phyloP scores from a whole-genome alignment of 2,329 filamentous ascomycete species.

The Thyridium curvatum region DNA sequence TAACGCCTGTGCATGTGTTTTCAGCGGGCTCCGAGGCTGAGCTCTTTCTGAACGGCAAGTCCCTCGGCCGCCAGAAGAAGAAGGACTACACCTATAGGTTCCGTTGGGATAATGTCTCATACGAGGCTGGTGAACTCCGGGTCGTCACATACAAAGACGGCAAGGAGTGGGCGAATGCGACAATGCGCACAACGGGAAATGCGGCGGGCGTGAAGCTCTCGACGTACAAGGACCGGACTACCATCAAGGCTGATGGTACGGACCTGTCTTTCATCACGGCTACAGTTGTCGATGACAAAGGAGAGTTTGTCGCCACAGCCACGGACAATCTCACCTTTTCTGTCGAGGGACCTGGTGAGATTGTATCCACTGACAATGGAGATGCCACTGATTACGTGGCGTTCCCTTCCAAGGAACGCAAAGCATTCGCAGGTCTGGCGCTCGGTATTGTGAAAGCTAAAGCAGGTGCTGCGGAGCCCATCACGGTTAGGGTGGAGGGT shows the following conservation, averaged over 20 bases:
- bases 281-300: slow-evolving; percentile 34
- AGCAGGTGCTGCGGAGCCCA: slow-evolving; percentile 11
- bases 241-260: slow-evolving; percentile 31
- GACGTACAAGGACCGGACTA: slow-evolving; percentile 26
- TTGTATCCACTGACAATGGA: slow-evolving; percentile 46
- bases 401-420: slow-evolving; percentile 31
- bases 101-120: slow-evolving; percentile 45
- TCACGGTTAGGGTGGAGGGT: slow-evolving; percentile 10
- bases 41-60: slow-evolving; percentile 45
- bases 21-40: slow-evolving; percentile 46
- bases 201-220: slow-evolving; percentile 29
- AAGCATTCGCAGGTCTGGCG: slow-evolving; percentile 32
- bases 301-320: slow-evolving; percentile 35
- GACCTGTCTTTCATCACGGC: slow-evolving; percentile 41
- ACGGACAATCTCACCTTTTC: slow-evolving; percentile 35
- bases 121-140: slow-evolving; percentile 37
- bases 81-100: slow-evolving; percentile 36
- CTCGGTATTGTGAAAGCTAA: slow-evolving; percentile 30
- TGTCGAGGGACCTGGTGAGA: slow-evolving; percentile 31
- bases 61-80: slow-evolving; percentile 31
- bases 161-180: slow-evolving; percentile 35
- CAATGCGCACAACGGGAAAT: slow-evolving; percentile 31
- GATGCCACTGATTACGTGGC: slow-evolving; percentile 35
- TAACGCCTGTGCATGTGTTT: slow-evolving; percentile 50
- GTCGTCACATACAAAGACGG: slow-evolving; percentile 43